Evolutionary conservation across 331 rosid genomes (phyloP), one percentile per base, ranked within the genome.

Genomic region (Acacia pycnantha): DNA sequence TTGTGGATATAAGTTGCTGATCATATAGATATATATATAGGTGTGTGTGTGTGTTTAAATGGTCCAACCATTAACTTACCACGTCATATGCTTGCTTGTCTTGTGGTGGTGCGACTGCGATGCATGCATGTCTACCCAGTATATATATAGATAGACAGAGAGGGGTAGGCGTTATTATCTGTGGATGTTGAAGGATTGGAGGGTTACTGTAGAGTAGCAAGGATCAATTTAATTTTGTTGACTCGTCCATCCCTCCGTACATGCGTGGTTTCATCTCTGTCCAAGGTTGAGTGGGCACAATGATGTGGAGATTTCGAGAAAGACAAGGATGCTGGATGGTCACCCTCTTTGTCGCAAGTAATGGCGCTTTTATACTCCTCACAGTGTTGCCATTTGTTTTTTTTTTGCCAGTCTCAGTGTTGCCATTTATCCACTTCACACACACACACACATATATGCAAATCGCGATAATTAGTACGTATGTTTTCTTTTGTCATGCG

Each of bases 221-320:
- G 66, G 27, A 73, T 43, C 83, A 37, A 62, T 26, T 27, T 54
- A 21, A 54, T 54, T 26, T 68, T 78, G 21, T 18, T 33, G 65
- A 68, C 5, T 79, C 70, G 82, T 69, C 65, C 29, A 56, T 24
- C 67, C 69, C 27, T 22, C 16, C 19, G 29, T 68, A 51, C 58
- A 46, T 19, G 8, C 46, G 47, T 62, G 76, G 65, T 67, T 33
- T 73, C 59, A 11, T 33, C 62, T 24, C 13, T 78, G 83, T 86
- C 53, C 76, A 69, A 31, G 22, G 50, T 58, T 66, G 37, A 14
- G 68, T 67, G 76, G 24, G 29, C 27, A 15, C 76, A 21, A 8
- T 24, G 69, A 27, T 27, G 43, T 48, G 78, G 79, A 66, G 43
- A 67, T 10, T 51, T 82, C 53, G 44, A 78, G 33, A 78, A 64